Conservation (phyloP, 2,329 filamentous ascomycete genomes). For the Talaromyces sp. region DNA sequence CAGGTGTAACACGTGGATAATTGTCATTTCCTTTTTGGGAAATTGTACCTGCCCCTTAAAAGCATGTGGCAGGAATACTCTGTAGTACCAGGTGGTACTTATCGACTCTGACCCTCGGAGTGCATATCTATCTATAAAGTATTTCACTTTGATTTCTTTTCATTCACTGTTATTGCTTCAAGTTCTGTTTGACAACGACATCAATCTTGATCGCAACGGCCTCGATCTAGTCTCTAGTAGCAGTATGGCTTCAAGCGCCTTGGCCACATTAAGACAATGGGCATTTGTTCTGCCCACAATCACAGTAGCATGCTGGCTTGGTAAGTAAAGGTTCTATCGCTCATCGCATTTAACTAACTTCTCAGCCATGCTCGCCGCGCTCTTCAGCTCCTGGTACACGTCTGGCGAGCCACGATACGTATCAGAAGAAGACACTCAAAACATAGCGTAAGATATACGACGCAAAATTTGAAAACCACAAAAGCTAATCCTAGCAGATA, state of each 20-base stretch:
- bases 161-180: neutral
- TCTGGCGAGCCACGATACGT: slow-evolving; percentile 6
- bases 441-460: slow-evolving; percentile 10
- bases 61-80: neutral
- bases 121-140: neutral
- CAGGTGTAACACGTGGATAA: neutral
- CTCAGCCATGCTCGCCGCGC: slow-evolving; percentile 7
- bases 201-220: neutral
- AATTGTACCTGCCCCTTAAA: neutral
- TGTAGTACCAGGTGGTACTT: neutral
- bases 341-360: too few relatives aligned
- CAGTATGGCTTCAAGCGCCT: neutral
- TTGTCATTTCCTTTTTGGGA: neutral
- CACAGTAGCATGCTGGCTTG: slow-evolving; percentile 7
- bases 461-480: too few relatives aligned
- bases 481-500: neutral
- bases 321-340: neutral
- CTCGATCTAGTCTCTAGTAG: neutral
- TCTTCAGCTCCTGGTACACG: slow-evolving; percentile 8
- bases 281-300: slow-evolving; percentile 6
- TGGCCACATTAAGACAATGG: neutral
- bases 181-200: neutral
- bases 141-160: neutral
- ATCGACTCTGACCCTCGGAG: neutral
- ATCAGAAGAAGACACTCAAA: slow-evolving; percentile 9